A percentile compares a stretch with the other conserved stretches of the same genome.
Conservation (phyloP, 768 basidiomycete species). For the Daedalea quercina region DNA sequence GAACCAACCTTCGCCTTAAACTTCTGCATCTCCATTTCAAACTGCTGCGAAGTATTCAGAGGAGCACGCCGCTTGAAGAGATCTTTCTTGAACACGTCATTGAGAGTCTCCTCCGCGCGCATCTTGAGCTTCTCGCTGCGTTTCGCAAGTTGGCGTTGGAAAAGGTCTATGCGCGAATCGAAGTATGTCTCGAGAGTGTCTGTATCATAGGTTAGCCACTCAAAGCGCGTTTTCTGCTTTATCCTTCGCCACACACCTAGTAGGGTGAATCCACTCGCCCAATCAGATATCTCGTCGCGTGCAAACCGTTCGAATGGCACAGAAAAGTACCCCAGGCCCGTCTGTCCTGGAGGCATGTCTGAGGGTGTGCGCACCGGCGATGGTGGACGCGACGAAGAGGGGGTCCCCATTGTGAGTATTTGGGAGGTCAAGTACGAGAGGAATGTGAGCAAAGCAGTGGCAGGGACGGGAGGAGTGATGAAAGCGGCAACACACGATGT, state of each 20-base stretch:
- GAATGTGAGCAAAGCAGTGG: not conserved
- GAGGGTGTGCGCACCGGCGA: conserved; percentile 18
- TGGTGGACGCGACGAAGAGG: conserved; percentile 27
- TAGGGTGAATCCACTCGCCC: conserved; percentile 78
- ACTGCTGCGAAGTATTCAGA: conserved; percentile 56
- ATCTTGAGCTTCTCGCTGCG: conserved; percentile 80
- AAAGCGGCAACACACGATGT: not conserved
- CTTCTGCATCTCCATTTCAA: conserved; percentile 81
- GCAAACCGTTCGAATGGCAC: conserved; percentile 67
- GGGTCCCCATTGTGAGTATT: conserved; percentile 6
- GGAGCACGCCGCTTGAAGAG: conserved; percentile 56
- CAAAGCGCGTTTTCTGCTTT: not conserved
- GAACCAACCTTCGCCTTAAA: conserved; percentile 75
- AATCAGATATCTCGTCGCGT: conserved; percentile 69
- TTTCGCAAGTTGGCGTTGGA: conserved; percentile 81
- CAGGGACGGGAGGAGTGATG: not conserved
- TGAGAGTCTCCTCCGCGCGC: conserved; percentile 68
- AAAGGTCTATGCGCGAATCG: conserved; percentile 79
- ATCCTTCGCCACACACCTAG: conserved; percentile 47
- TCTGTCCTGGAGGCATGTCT: conserved; percentile 20
- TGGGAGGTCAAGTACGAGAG: not conserved
- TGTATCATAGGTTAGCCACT: conserved; percentile 22
- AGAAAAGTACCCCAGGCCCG: conserved; percentile 51
- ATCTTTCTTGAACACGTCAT: conserved; percentile 47
- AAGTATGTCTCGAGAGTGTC: conserved; percentile 95